Base-by-base conservation (phyloP, 2,329 filamentous ascomycete species). In the Fusarium begoniae region DNA sequence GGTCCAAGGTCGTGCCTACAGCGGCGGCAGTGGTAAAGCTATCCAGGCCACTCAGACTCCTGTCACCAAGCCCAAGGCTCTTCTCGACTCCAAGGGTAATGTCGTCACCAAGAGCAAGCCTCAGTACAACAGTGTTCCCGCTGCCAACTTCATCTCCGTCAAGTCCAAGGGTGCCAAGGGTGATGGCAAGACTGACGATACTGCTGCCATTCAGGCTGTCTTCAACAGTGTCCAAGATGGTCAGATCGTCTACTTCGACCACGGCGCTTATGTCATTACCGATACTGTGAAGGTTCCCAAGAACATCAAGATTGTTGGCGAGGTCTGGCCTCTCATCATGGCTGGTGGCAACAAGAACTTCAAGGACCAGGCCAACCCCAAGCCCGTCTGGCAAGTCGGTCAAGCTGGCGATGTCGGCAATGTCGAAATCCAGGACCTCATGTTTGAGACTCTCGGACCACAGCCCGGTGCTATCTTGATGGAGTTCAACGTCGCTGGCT, bases 261-360 rank as follows among this genome's bases (percentile, higher is more conserved):
- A 92, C 78, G 93, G 93, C 62, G 88, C 91, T 56, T 94, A 95
- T 81, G 81, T 93, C 62, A 85, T 95, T 75, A 91, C 89, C 48
- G 86, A 90, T 75, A 95, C 93, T 2, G 84, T 95, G 81, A 88
- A 89, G 75, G 87, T 95, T 14, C 93, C 93, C 65, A 93, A 92
- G 85, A 89, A 94, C 79, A 91, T 96, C 85, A 93, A 92, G 84
- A 95, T 98, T 80, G 94, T 93, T 13, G 96, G 96, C 78, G 95
- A 98, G 84, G 91, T 97, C 80, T 98, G 94, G 94, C 92, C 96
- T 6, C 85, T 97, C 70, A 92, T 98, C 81, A 92, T 98, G 88
- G 95, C 94, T 32, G 90, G 91, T 57, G 95, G 95, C 60, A 80
- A 84, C 78, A 87, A 83, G 40, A 87, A 88, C 73, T 98, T 98